These are phyloP conservation scores for Coix lacrymajobi DNA, from an alignment of 176 grass and related monocot species.

Conservation along the genomic window DNA sequence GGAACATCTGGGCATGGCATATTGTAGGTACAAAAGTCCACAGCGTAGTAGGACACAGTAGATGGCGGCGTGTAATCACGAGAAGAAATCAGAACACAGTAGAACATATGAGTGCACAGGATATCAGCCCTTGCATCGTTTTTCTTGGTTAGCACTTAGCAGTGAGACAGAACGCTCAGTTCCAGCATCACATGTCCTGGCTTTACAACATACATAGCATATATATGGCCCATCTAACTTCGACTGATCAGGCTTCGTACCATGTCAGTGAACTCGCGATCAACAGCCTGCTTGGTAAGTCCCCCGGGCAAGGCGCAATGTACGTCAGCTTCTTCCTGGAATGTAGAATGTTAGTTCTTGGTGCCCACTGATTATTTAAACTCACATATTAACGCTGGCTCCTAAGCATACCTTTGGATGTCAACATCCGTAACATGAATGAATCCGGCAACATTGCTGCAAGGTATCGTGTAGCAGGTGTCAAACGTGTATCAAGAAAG, in stretches of 20 bases:
- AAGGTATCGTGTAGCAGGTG: background rate
- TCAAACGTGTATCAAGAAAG: background rate
- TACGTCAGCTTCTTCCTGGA: constrained; percentile 92
- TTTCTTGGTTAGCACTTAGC: background rate
- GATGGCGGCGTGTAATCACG: background rate
- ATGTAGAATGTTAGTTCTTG: constrained; percentile 3
- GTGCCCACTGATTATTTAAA: background rate
- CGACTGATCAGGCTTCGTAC: constrained; percentile 60
- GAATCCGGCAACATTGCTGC: constrained; percentile 90
- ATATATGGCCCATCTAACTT: background rate
- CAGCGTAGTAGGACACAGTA: too few species aligned
- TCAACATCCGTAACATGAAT: constrained; percentile 94
- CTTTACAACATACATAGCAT: constrained; percentile 24
- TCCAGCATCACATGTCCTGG: background rate
- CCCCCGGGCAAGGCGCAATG: constrained; percentile 74
- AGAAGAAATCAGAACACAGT: background rate
- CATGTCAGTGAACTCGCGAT: constrained; percentile 79
- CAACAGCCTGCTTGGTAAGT: constrained; percentile 78
- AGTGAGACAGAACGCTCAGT: background rate
- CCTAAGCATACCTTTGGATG: constrained; percentile 60
- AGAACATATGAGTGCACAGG: background rate
- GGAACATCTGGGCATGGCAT: background rate
- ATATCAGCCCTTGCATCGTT: background rate
- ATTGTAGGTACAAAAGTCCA: background rate
- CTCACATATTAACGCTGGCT: background rate